A percentile compares a stretch with the other conserved stretches of the same genome.
These are phyloP conservation scores for Apiospora rasikravindrae DNA, from an alignment of 2,329 filamentous ascomycete genomes.

Conservation along the genomic window DNA sequence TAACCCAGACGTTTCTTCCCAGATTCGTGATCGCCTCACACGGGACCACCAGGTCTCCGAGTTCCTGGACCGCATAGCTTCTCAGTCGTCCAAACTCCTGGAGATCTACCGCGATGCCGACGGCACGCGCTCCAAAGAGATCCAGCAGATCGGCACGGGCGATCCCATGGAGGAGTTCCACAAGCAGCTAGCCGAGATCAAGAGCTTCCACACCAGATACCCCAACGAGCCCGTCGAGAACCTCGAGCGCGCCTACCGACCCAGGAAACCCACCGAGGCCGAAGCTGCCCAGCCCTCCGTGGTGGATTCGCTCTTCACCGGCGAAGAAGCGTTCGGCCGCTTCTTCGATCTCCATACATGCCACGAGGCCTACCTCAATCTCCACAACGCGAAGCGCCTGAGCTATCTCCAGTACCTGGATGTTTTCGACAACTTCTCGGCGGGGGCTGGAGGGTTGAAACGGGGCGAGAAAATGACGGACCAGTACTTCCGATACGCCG, in stretches of 20 bases:
- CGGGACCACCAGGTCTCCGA: constrained; percentile 91
- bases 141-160: constrained; percentile 81
- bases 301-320: constrained; percentile 91
- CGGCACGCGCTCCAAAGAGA: constrained; percentile 74
- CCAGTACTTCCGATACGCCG: constrained; percentile 89
- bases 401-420: constrained; percentile 94
- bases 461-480: constrained; percentile 87
- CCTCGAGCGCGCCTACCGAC: constrained; percentile 88
- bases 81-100: constrained; percentile 80
- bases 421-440: constrained; percentile 83
- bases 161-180: constrained; percentile 93
- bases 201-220: constrained; percentile 87
- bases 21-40: constrained; percentile 88
- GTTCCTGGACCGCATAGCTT: constrained; percentile 85
- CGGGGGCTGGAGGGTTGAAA: constrained; percentile 75
- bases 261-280: constrained; percentile 66
- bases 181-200: constrained; percentile 79
- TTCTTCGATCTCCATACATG: constrained; percentile 86
- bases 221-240: constrained; percentile 96
- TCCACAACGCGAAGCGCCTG: constrained; percentile 83
- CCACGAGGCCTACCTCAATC: constrained; percentile 89
- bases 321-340: constrained; percentile 90
- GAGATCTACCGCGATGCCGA: constrained; percentile 84
- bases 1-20: constrained; percentile 14
- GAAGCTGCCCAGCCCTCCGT: constrained; percentile 68